These are phyloP conservation scores for Nitzschia sp. DNA, from an alignment of 108 stramenopile species.

Conservation along the genomic window DNA sequence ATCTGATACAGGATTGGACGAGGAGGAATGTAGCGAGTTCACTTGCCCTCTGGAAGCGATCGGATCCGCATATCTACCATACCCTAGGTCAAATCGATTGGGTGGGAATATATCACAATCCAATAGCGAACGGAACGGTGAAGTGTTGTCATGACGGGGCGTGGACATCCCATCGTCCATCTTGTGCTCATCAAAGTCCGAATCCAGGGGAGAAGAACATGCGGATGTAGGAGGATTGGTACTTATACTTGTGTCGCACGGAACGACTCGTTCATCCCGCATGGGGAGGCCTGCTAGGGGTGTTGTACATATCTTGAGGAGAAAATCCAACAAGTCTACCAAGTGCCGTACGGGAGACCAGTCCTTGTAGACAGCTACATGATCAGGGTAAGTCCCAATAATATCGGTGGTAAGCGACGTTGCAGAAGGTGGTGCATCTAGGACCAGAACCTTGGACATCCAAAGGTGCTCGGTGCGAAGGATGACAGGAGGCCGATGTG, in stretches of 20 bases:
- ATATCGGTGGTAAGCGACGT: conserved; percentile 13
- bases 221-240: neutral
- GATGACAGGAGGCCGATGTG: conserved; percentile 59
- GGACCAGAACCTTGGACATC: conserved; percentile 40
- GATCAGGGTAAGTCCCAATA: neutral
- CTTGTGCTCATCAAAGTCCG: conserved; percentile 13
- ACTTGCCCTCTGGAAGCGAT: neutral
- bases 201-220: neutral
- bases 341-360: conserved; percentile 60
- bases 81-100: conserved; percentile 47
- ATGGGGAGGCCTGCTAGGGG: no score
- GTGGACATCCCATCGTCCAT: conserved; percentile 1
- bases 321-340: conserved; percentile 58
- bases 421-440: conserved; percentile 31
- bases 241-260: neutral
- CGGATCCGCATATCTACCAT: conserved; percentile 17
- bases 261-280: no score
- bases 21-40: no score
- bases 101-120: conserved; percentile 22
- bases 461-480: conserved; percentile 34
- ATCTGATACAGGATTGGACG: no score
- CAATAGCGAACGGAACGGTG: neutral
- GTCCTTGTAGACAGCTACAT: conserved; percentile 29
- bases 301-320: neutral
- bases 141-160: neutral